Percentiles rank a stretch among this genome's conserved stretches.
These are phyloP conservation scores for Lactarius hatsudake DNA, from an alignment of 768 basidiomycete genomes.

Conservation along the genomic window DNA sequence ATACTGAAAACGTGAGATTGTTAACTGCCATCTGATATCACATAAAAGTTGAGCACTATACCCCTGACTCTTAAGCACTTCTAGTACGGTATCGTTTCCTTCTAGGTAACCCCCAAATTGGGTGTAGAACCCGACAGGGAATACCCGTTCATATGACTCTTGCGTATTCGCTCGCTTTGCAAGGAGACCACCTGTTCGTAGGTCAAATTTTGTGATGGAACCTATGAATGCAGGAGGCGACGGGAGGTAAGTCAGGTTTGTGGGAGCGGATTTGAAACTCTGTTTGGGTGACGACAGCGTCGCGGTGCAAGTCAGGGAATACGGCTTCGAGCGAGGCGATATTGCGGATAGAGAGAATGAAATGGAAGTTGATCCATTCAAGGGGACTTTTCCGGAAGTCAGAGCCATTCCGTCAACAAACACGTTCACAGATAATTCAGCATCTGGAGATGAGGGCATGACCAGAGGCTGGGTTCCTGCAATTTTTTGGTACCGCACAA, in stretches of 20 bases:
- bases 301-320: slow-evolving; percentile 38
- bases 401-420: slow-evolving; percentile 31
- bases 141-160: slow-evolving; percentile 38
- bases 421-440: slow-evolving; percentile 34
- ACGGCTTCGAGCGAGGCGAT: slow-evolving; percentile 32
- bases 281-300: slow-evolving; percentile 29
- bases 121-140: slow-evolving; percentile 78
- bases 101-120: slow-evolving; percentile 53
- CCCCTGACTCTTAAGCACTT: slow-evolving; percentile 61
- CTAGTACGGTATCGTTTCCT: slow-evolving; percentile 49
- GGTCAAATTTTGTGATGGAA: slow-evolving; percentile 48
- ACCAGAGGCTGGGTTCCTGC: slow-evolving; percentile 37
- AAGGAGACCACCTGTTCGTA: slow-evolving; percentile 45
- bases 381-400: slow-evolving; percentile 33
- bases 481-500: slow-evolving; percentile 38
- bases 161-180: slow-evolving; percentile 34
- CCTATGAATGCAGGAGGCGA: slow-evolving; percentile 34
- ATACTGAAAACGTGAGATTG: slow-evolving; percentile 33
- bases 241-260: slow-evolving; percentile 43
- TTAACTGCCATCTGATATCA: slow-evolving; percentile 8
- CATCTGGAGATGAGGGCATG: slow-evolving; percentile 20
- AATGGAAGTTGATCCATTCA: slow-evolving; percentile 42
- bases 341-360: slow-evolving; percentile 35
- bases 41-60: slow-evolving; percentile 17
- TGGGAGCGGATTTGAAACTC: slow-evolving; percentile 34